phyloP scores from a whole-genome alignment of 2,329 filamentous ascomycete species.

The Trichoderma sp. region DNA sequence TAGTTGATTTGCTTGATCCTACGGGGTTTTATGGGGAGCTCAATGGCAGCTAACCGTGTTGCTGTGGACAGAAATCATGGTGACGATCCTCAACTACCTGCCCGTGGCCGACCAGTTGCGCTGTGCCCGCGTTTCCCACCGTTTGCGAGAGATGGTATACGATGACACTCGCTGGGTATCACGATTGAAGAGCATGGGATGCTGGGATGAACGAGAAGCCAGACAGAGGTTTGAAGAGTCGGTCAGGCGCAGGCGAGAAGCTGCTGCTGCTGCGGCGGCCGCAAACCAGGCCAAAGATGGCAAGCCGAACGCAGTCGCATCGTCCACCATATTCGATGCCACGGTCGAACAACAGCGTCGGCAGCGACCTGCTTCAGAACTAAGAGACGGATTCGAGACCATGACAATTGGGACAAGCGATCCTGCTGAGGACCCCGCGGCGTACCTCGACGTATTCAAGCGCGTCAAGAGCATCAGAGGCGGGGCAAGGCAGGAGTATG shows the following conservation, averaged over 20 bases:
- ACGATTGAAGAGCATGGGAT: constrained; percentile 79
- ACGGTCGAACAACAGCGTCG: constrained; percentile 64
- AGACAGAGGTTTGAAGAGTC: constrained; percentile 76
- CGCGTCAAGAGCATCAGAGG: constrained; percentile 78
- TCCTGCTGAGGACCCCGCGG: constrained; percentile 59
- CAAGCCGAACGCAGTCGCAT: constrained; percentile 25
- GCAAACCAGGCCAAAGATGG: constrained; percentile 25
- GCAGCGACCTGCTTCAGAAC: constrained; percentile 38
- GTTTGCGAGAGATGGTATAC: constrained; percentile 97
- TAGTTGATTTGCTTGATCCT: background rate
- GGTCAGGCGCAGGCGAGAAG: constrained; percentile 61
- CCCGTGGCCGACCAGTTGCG: constrained; percentile 81
- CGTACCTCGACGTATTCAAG: constrained; percentile 69
- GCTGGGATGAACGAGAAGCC: constrained; percentile 90
- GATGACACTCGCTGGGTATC: constrained; percentile 96
- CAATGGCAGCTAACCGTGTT: constrained; percentile 8
- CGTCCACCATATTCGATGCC: constrained; percentile 72
- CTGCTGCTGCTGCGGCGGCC: constrained; percentile 34
- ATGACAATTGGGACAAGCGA: constrained; percentile 57
- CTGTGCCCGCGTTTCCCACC: constrained; percentile 80
- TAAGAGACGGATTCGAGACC: constrained; percentile 76
- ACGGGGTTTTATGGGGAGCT: background rate
- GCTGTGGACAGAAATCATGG: constrained; percentile 70
- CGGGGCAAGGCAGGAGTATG: constrained; percentile 85
- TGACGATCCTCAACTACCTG: constrained; percentile 84